phyloP scores from a whole-genome alignment of 805 yeast species.

The Yamadazyma ubonensis region DNA sequence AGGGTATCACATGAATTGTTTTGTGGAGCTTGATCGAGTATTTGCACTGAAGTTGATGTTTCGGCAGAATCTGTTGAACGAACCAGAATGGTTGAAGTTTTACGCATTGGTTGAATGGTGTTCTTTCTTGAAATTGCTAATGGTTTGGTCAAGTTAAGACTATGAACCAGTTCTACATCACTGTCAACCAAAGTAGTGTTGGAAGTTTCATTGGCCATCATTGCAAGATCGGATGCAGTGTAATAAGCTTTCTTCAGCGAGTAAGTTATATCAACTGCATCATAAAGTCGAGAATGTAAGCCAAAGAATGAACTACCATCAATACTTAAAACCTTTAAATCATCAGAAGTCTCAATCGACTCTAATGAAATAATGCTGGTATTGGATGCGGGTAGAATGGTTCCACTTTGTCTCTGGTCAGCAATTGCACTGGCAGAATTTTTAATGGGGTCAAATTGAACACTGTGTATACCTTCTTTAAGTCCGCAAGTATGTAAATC shows the following conservation, averaged over 20 bases:
- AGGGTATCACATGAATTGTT: slow-evolving; percentile 17
- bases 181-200: slow-evolving; percentile 17
- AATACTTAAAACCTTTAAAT: slow-evolving; percentile 47
- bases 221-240: slow-evolving; percentile 27
- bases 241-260: slow-evolving; percentile 28
- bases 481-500: slow-evolving; percentile 36
- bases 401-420: slow-evolving; percentile 56
- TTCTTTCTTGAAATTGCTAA: slow-evolving; percentile 12
- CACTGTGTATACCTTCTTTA: slow-evolving; percentile 46
- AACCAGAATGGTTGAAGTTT: slow-evolving; percentile 5
- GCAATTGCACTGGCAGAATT: slow-evolving; percentile 28
- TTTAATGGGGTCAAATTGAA: slow-evolving; percentile 32
- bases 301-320: slow-evolving; percentile 58
- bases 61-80: neutral
- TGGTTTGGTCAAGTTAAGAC: slow-evolving; percentile 15
- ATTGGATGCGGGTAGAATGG: slow-evolving; percentile 59
- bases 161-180: slow-evolving; percentile 9
- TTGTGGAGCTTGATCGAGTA: slow-evolving; percentile 1
- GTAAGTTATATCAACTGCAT: slow-evolving; percentile 25
- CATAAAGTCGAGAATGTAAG: slow-evolving; percentile 46
- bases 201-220: slow-evolving; percentile 18
- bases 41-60: neutral
- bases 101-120: neutral
- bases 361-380: slow-evolving; percentile 47
- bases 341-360: slow-evolving; percentile 29